These are phyloP conservation scores for Plasmopara muralis DNA, from an alignment of 352 stramenopile genomes.

Conservation along the genomic window DNA sequence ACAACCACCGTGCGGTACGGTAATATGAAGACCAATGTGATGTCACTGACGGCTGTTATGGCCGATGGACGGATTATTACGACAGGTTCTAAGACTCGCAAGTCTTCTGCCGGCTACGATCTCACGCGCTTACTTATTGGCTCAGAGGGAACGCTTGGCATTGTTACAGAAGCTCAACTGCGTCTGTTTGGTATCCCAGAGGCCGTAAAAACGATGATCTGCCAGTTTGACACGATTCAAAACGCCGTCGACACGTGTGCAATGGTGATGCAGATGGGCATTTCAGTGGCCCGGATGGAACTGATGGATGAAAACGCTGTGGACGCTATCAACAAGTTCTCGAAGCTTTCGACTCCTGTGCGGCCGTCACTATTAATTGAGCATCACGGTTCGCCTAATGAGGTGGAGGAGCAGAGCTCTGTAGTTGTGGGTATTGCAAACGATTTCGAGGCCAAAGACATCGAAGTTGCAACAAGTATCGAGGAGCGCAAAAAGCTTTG, in stretches of 20 bases:
- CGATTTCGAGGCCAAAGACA: conserved; percentile 79
- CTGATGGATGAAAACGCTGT: conserved; percentile 81
- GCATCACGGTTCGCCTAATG: conserved; percentile 76
- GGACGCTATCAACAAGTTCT: conserved; percentile 81
- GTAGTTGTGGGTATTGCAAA: conserved; percentile 81
- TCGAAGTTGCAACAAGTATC: conserved; percentile 58
- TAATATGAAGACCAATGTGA: conserved; percentile 96
- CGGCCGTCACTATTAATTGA: conserved; percentile 93
- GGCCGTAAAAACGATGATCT: conserved; percentile 88
- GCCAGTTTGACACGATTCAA: conserved; percentile 89
- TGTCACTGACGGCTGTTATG: conserved; percentile 90
- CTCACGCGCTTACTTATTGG: conserved; percentile 92
- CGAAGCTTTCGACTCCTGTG: conserved; percentile 68
- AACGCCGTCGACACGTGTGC: conserved; percentile 78
- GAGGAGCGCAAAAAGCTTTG: conserved; percentile 83
- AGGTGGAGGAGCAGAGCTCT: conserved; percentile 85
- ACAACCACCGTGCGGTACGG: conserved; percentile 90
- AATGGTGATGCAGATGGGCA: conserved; percentile 84
- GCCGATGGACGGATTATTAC: conserved; percentile 82
- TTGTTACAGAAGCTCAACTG: conserved; percentile 94
- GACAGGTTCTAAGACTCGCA: conserved; percentile 89
- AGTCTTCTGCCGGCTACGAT: conserved; percentile 97
- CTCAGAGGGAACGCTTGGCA: conserved; percentile 91
- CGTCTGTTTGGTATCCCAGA: conserved; percentile 91
- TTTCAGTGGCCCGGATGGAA: conserved; percentile 83